phyloP scores from a whole-genome alignment of 2,329 filamentous ascomycete species.

The Aspergillus sp. region DNA sequence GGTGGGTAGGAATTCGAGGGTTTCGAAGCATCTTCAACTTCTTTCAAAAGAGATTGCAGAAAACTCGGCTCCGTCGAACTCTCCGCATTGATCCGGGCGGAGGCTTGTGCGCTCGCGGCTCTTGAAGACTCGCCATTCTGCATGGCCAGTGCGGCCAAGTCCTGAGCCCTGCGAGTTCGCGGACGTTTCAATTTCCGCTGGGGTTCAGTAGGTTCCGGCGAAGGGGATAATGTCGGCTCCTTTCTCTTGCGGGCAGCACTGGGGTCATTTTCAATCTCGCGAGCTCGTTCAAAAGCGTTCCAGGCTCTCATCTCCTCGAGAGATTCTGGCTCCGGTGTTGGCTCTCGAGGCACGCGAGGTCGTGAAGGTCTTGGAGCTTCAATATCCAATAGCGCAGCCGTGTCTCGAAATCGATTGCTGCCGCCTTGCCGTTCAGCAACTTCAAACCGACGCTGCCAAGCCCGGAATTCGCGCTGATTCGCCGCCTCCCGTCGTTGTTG shows the following conservation, averaged over 20 bases:
- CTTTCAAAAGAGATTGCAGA: constrained; percentile 79
- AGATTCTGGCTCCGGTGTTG: constrained; percentile 63
- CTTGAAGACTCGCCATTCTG: constrained; percentile 41
- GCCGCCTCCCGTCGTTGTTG: constrained; percentile 47
- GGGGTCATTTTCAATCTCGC: constrained; percentile 60
- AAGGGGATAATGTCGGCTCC: constrained; percentile 72
- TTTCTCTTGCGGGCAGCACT: constrained; percentile 49
- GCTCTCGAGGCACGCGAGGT: constrained; percentile 36
- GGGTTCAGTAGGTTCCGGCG: constrained; percentile 63
- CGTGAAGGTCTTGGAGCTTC: constrained; percentile 41
- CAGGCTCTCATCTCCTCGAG: constrained; percentile 80
- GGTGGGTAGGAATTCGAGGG: constrained; percentile 29
- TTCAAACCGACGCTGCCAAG: constrained; percentile 80
- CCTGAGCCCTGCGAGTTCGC: constrained; percentile 67
- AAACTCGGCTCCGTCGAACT: constrained; percentile 67
- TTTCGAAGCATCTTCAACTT: constrained; percentile 65
- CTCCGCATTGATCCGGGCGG: constrained; percentile 33
- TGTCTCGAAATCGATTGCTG: constrained; percentile 66
- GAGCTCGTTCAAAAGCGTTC: constrained; percentile 84
- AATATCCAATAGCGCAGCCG: constrained; percentile 60
- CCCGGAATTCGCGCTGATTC: constrained; percentile 58
- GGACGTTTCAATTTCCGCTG: constrained; percentile 86
- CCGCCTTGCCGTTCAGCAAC: constrained; percentile 79
- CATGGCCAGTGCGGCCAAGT: constrained; percentile 46
- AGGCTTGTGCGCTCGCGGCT: constrained; percentile 28